Conservation (phyloP, 2,329 filamentous ascomycete species). For the Emmonsiellopsis sp. region DNA sequence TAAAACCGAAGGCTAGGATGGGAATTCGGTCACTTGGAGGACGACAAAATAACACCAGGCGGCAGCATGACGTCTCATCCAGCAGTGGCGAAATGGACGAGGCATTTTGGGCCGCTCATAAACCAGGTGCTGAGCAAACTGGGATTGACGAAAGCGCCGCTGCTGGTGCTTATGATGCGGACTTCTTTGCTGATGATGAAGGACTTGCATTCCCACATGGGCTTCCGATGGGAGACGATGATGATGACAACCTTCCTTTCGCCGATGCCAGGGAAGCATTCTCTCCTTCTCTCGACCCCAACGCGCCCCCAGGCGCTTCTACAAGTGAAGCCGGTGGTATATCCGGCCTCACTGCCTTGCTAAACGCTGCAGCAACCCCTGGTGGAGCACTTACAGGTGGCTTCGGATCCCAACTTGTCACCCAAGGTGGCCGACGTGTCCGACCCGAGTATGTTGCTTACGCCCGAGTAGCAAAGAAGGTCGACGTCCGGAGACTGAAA, state of each 20-base stretch:
- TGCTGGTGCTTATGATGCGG: constrained; percentile 81
- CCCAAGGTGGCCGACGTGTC: constrained; percentile 48
- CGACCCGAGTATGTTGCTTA: constrained; percentile 59
- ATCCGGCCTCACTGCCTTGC: constrained; percentile 29
- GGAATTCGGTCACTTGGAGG: constrained; percentile 54
- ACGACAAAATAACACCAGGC: constrained; percentile 23
- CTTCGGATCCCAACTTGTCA: constrained; percentile 55
- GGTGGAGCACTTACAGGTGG: constrained; percentile 41
- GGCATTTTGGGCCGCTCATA: constrained; percentile 76
- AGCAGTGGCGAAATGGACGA: constrained; percentile 79
- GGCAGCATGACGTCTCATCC: constrained; percentile 45
- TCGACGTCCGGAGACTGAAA: constrained; percentile 55
- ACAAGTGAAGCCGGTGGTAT: constrained; percentile 25
- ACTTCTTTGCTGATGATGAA: constrained; percentile 82
- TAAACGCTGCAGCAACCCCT: constrained; percentile 32
- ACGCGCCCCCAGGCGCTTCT: constrained; percentile 24
- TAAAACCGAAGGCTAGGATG: constrained; percentile 86
- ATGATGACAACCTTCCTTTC: constrained; percentile 40
- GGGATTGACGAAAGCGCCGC: constrained; percentile 47
- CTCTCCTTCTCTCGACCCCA: constrained; percentile 28
- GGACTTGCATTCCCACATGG: constrained; percentile 39
- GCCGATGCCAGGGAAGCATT: constrained; percentile 42
- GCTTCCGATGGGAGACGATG: constrained; percentile 34
- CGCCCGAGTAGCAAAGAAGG: constrained; percentile 57
- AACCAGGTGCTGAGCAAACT: constrained; percentile 44